A percentile compares a stretch with the other conserved stretches of the same genome.
Evolutionary conservation across 768 basidiomycete species (phyloP).

Genomic region (Asterophora parasitica): DNA sequence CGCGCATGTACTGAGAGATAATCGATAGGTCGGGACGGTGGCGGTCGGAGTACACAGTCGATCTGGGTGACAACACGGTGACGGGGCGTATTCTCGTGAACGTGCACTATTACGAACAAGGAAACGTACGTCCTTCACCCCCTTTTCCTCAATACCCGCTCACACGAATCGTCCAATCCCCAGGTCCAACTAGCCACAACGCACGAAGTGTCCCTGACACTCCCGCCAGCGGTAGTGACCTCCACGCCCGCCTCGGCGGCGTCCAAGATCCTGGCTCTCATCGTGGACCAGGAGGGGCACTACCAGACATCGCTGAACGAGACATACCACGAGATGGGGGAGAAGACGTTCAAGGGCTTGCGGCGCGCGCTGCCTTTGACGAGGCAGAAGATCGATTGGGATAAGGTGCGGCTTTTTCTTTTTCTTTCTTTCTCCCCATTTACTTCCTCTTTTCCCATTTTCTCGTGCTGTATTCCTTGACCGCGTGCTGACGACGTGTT

Average conservation of each 20-base stretch:
- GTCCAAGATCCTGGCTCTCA: slow-evolving; percentile 73
- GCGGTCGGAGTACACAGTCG: slow-evolving; percentile 82
- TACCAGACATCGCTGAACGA: slow-evolving; percentile 80
- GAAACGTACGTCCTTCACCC: slow-evolving; percentile 57
- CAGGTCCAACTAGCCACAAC: slow-evolving; percentile 89
- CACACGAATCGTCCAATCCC: not conserved
- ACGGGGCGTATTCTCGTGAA: slow-evolving; percentile 75
- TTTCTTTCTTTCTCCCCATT: too few species aligned
- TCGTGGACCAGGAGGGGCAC: slow-evolving; percentile 72
- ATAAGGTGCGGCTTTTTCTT: too few species aligned
- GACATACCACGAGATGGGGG: slow-evolving; percentile 84
- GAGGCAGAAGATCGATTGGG: slow-evolving; percentile 94
- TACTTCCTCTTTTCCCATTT: too few species aligned
- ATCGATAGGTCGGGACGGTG: slow-evolving; percentile 83
- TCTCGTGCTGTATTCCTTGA: too few species aligned
- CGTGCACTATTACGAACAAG: slow-evolving; percentile 97
- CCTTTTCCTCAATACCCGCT: not conserved
- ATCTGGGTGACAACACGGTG: slow-evolving; percentile 58
- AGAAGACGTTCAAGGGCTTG: slow-evolving; percentile 90
- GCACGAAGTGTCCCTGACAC: slow-evolving; percentile 59
- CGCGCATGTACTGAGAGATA: not conserved
- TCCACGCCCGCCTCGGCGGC: slow-evolving; percentile 48
- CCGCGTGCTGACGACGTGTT: too few species aligned
- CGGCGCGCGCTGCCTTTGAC: slow-evolving; percentile 89
- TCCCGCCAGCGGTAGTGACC: slow-evolving; percentile 54